A percentile compares a stretch with the other conserved stretches of the same genome.
phyloP scores from a whole-genome alignment of 352 stramenopile species.

The Pythium volutum region DNA sequence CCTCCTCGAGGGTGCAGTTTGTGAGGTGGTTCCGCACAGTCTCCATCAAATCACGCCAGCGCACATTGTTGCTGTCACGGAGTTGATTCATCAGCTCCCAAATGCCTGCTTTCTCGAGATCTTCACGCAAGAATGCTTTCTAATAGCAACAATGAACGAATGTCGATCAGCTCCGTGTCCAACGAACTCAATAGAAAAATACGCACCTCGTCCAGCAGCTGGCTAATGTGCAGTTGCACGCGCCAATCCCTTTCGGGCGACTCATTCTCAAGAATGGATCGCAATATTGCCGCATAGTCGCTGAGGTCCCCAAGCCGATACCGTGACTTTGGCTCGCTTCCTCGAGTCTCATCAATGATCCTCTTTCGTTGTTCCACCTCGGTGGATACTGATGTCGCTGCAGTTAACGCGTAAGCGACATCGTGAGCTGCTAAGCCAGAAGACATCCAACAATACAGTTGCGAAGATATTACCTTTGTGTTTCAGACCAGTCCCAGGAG shows the following conservation, averaged over 20 bases:
- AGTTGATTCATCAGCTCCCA: constrained; percentile 6
- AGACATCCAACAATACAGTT: neutral
- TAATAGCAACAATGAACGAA: neutral
- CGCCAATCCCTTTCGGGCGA: constrained; percentile 6
- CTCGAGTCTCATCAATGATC: neutral
- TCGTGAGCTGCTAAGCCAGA: neutral
- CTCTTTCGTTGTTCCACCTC: neutral
- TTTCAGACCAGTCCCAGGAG: neutral
- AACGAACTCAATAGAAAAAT: neutral
- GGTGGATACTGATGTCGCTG: neutral
- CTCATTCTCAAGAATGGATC: neutral
- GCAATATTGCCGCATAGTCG: constrained; percentile 2
- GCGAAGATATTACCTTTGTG: neutral
- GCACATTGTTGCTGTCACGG: neutral
- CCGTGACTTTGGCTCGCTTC: neutral
- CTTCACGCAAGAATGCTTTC: constrained; percentile 21
- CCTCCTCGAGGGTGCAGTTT: constrained; percentile 21
- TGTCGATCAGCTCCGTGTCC: neutral
- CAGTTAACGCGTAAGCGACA: neutral
- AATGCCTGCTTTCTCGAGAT: constrained; percentile 6
- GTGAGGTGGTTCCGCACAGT: constrained; percentile 10
- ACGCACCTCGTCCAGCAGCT: constrained; percentile 13
- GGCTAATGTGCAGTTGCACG: constrained; percentile 8
- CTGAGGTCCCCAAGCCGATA: constrained; percentile 3
- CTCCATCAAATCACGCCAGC: constrained; percentile 1